These are phyloP conservation scores for Fusarium aywerte DNA, from an alignment of 2,329 filamentous ascomycete genomes.

Conservation along the genomic window DNA sequence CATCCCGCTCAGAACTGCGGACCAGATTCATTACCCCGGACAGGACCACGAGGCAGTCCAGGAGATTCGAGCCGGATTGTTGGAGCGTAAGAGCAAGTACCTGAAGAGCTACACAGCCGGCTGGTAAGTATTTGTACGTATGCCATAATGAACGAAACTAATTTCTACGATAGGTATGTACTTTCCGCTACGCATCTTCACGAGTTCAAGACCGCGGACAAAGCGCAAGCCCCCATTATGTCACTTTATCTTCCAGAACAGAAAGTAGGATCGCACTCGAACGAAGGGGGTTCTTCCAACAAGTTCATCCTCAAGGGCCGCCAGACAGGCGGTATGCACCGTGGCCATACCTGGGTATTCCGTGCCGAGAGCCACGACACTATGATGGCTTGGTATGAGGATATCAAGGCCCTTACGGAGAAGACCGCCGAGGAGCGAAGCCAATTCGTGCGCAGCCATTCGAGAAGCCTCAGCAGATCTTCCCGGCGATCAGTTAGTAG, in stretches of 20 bases:
- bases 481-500: constrained; percentile 73
- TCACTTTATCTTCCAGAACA: constrained; percentile 94
- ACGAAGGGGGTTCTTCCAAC: constrained; percentile 84
- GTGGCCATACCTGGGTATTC: constrained; percentile 79
- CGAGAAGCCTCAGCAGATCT: constrained; percentile 77
- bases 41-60: constrained; percentile 83
- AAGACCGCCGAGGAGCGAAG: constrained; percentile 88
- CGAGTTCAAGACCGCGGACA: constrained; percentile 98
- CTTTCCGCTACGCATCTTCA: constrained; percentile 96
- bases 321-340: constrained; percentile 92
- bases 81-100: constrained; percentile 99
- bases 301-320: constrained; percentile 98
- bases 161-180: constrained; percentile 76
- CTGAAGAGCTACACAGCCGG: constrained; percentile 96
- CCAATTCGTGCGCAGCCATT: constrained; percentile 85
- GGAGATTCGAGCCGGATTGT: constrained; percentile 88
- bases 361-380: constrained; percentile 83
- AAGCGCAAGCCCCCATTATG: constrained; percentile 92
- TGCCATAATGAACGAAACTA: not conserved
- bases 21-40: constrained; percentile 91
- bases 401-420: constrained; percentile 89
- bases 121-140: constrained; percentile 69
- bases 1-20: constrained; percentile 78
- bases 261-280: constrained; percentile 92
- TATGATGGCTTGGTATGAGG: constrained; percentile 96